phyloP scores from a whole-genome alignment of 306 rosid genomes.

The Lablab purpureus region DNA sequence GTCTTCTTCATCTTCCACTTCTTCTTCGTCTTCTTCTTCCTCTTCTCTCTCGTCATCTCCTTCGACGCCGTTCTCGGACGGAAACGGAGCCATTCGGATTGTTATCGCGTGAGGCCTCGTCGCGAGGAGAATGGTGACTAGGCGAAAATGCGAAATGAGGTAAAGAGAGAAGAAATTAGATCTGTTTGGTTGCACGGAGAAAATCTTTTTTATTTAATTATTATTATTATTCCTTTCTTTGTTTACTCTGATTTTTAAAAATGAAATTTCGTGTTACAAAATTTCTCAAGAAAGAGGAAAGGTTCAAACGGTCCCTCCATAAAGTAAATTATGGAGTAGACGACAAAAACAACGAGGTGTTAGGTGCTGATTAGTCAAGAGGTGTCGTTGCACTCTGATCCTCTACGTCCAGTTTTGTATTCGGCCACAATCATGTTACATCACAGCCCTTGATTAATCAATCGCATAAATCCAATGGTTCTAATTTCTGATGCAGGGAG shows the following conservation, averaged over 20 bases:
- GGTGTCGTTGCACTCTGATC: background rate
- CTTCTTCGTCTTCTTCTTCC: constrained; percentile 62
- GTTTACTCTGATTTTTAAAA: background rate
- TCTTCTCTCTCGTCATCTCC: constrained; percentile 96
- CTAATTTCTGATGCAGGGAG: background rate
- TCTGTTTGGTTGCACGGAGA: constrained; percentile 42
- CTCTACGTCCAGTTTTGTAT: background rate
- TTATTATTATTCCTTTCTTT: background rate
- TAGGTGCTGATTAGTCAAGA: background rate
- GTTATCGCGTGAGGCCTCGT: constrained; percentile 52
- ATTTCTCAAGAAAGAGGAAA: background rate
- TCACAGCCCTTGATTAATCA: background rate
- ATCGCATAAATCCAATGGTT: background rate
- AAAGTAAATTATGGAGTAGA: constrained; percentile 2
- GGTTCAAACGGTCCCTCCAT: constrained; percentile 25
- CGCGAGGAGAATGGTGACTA: background rate
- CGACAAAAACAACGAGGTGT: constrained; percentile 31
- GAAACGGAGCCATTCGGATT: constrained; percentile 83
- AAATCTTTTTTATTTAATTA: constrained; percentile 10
- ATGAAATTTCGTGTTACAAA: background rate
- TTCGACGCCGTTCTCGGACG: constrained; percentile 80
- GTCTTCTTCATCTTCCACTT: constrained; percentile 51
- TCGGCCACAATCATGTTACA: background rate
- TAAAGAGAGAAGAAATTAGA: constrained; percentile 7
- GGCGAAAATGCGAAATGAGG: background rate